Evolutionary conservation across 1,139 yeast species (phyloP).

Genomic region (Yamadazyma trypodendri): DNA sequence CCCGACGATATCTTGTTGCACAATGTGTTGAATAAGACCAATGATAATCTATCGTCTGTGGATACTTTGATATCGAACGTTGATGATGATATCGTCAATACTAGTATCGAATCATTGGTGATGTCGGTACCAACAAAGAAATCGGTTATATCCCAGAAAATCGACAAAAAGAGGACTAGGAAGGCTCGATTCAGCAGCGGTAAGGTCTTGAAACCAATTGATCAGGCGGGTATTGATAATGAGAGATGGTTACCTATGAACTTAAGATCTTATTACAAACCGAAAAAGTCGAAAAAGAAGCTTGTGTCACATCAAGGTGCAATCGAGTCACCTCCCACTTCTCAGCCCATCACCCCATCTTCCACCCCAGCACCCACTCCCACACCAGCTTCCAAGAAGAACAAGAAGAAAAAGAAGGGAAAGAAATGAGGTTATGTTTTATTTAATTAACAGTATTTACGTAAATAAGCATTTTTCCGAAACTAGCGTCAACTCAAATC

Average conservation of each 20-base stretch:
- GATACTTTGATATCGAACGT: conserved; percentile 30
- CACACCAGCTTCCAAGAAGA: conserved; percentile 22
- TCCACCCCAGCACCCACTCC: conserved; percentile 19
- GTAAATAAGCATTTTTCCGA: too few relatives aligned
- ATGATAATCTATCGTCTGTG: conserved; percentile 29
- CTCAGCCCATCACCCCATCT: conserved; percentile 16
- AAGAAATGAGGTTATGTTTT: too few relatives aligned
- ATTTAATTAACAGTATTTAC: too few relatives aligned
- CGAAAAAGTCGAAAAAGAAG: conserved; percentile 62
- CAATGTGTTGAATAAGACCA: conserved; percentile 24
- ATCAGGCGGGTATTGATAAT: conserved; percentile 32
- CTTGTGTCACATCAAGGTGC: conserved; percentile 65
- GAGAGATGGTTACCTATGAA: conserved; percentile 93
- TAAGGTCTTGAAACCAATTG: conserved; percentile 34
- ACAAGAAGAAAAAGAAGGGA: conserved; percentile 53
- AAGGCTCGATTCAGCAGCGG: conserved; percentile 37
- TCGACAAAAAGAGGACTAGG: conserved; percentile 24
- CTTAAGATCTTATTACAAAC: conserved; percentile 80
- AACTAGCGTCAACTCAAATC: too few relatives aligned
- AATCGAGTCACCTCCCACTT: conserved; percentile 36
- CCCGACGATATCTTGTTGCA: conserved; percentile 34
- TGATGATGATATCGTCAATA: conserved; percentile 29
- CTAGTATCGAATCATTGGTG: conserved; percentile 24
- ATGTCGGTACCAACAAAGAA: conserved; percentile 7
- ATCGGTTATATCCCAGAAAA: conserved; percentile 13